A percentile compares a stretch with the other conserved stretches of the same genome.
Evolutionary conservation across 2,329 filamentous ascomycete genomes (phyloP).

Genomic region (Talaromyces marneffei): DNA sequence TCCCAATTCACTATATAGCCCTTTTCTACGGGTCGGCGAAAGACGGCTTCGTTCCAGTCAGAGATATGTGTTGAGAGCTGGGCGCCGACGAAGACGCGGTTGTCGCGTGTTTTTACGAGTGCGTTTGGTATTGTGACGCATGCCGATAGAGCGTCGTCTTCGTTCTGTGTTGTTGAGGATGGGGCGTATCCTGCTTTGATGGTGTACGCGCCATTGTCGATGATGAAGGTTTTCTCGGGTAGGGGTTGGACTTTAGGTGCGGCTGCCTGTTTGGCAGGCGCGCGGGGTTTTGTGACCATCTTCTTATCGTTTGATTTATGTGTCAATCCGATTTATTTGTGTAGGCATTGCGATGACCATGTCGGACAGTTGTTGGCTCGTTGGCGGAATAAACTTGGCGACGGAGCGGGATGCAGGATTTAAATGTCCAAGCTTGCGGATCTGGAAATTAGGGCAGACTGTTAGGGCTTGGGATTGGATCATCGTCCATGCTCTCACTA

Average conservation of each 20-base stretch:
- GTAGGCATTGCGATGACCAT: conserved; percentile 5
- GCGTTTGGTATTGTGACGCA: conserved; percentile 80
- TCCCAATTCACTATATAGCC: conserved; percentile 97
- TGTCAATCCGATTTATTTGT: conserved; percentile 19
- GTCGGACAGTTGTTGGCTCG: not conserved
- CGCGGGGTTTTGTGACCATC: conserved; percentile 26
- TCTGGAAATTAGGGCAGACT: conserved; percentile 22
- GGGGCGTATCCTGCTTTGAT: conserved; percentile 81
- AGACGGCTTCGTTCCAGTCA: conserved; percentile 84
- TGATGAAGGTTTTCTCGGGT: conserved; percentile 66
- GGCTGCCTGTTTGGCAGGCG: conserved; percentile 47
- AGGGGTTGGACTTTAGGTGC: conserved; percentile 45
- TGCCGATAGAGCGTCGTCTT: conserved; percentile 35
- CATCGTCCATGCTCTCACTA: too few species aligned
- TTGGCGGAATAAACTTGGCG: not conserved
- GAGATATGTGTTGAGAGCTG: conserved; percentile 67
- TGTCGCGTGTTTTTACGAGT: conserved; percentile 74
- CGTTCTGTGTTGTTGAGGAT: conserved; percentile 26
- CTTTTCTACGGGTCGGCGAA: conserved; percentile 85
- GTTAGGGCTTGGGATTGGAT: conserved; percentile 21
- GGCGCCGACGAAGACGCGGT: conserved; percentile 70
- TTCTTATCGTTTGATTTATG: conserved; percentile 20
- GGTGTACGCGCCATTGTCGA: conserved; percentile 89
- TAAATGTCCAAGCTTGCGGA: conserved; percentile 8
- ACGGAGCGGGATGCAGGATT: not conserved